These are phyloP conservation scores for Hygrocybe coccinea DNA, from an alignment of 768 basidiomycete species.

Conservation along the genomic window DNA sequence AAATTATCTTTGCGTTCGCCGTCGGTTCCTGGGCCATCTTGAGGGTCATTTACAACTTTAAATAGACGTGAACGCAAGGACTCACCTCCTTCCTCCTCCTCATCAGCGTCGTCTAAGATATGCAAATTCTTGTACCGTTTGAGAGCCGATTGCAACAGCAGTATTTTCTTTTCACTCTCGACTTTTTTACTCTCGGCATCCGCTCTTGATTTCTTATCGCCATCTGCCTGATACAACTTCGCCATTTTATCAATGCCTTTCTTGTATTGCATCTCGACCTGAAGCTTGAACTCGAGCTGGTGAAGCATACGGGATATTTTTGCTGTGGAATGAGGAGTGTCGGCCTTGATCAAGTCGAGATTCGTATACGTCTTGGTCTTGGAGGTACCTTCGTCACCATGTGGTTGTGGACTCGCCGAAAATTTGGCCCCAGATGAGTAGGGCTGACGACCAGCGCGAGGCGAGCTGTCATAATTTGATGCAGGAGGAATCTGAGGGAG, in stretches of 20 bases:
- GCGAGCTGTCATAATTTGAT: conserved; percentile 41
- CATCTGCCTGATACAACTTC: conserved; percentile 91
- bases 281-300: conserved; percentile 98
- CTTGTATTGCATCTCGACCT: conserved; percentile 97
- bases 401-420: conserved; percentile 33
- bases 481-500: conserved; percentile 43
- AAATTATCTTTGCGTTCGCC: conserved; percentile 90
- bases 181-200: conserved; percentile 92
- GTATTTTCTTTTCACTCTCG: conserved; percentile 96
- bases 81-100: conserved; percentile 75
- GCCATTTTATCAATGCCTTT: conserved; percentile 99
- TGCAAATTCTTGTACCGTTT: conserved; percentile 96
- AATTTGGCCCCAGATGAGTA: conserved; percentile 34
- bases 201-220: conserved; percentile 90
- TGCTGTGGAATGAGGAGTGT: conserved; percentile 91
- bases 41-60: conserved; percentile 4
- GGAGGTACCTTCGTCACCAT: conserved; percentile 30
- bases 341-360: conserved; percentile 93
- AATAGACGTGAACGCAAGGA: conserved; percentile 12
- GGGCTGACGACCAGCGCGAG: conserved; percentile 33
- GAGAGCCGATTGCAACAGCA: conserved; percentile 83
- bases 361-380: conserved; percentile 71
- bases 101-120: conserved; percentile 83
- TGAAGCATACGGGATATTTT: conserved; percentile 98
- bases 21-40: conserved; percentile 54